Base-by-base conservation (phyloP, 108 stramenopile species). In the Epipyxis sp. region DNA sequence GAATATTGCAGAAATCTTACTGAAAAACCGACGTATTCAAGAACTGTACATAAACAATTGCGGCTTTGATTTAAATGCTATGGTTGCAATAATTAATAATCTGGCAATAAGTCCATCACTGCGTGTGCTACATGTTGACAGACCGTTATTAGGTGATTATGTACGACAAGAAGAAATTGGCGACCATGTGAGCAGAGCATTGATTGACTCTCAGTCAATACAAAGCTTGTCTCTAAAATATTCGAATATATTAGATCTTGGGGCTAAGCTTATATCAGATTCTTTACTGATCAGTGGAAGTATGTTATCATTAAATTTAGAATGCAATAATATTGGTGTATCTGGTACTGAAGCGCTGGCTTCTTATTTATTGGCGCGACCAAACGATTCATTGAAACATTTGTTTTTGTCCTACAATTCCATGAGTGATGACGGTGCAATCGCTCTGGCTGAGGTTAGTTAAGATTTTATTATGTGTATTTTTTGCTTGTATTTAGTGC, bases 321-420 rank as follows among this genome's bases (percentile, higher is more conserved):
- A 65, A 25, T 3, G 61, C 3, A 65, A 65, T 32, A 65, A 65
- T 10, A 65, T 65, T 65, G 61, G 61, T 13, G 61, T 65, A 10
- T 10, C 25, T 37, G 61, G 61, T 13, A 32, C 61, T 32, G 61
- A 65, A 65, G 61, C 61, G 30, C 35, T 65, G 13, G 61, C 61
- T 16, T 65, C 61, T 10, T 6, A 3, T 65, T 32, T 65, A 32
- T 32, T 65, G 6, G 27, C 61, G 3, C 61, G 61, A 25, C 34
- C 6, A 32, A 3, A 29, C 13, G 6, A 25, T 65, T 35, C 34
- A 29, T 25, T 65, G 3, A 10, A 65, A 25, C 6, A 32, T 32
- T 25, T 65, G 3, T 10, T 16, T 6, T 25, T 65, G 25, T 65
- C 61, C 6, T 65, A 13, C 61, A 65, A 65, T 32, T 25, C 3